Evolutionary conservation across 768 basidiomycete genomes (phyloP), one percentile per base, ranked within the genome.

Genomic region (Exidia glandulosa): DNA sequence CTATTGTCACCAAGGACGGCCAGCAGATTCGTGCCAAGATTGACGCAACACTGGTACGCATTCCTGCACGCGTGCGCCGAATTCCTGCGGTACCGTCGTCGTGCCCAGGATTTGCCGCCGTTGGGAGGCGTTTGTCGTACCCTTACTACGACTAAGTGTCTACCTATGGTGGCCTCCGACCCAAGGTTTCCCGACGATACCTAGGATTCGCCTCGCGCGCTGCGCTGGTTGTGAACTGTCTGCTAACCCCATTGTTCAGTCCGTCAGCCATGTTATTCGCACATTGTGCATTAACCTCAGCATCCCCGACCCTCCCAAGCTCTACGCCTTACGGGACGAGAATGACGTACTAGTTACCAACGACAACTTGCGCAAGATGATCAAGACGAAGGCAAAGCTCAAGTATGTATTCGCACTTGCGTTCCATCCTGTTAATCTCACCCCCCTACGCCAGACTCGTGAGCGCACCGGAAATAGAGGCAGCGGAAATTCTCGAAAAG

Each of bases 271-370:
- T 69, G 91, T 93, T 60, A 80, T 93, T 57, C 84, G 82, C 59
- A 89, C 91, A 70, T 79, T 93, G 10, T 91, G 90, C 66, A 73
- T 85, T 64, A 92, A 85, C 72, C 75, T 95, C 64, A 85, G 87
- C 71, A 83, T 92, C 60, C 82, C 82, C 60, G 89, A 89, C 37
- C 79, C 87, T 0, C 79, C 88, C 1, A 78, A 79, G 1, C 74
- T 87, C 63, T 93, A 82, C 68, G 87, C 90, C 1, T 71, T 95
- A 61, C 79, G 92, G 65, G 90, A 94, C 68, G 88, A 90, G 65
- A 81, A 78, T 16, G 88, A 88, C 61, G 89, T 89, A 64, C 72
- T 94, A 54, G 86, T 96, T 19, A 94, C 90, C 30, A 87, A 88
- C 66, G 90, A 92, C 63, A 94, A 94, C 68, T 69, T 96, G 66